phyloP scores from a whole-genome alignment of 805 yeast genomes.

The Debaryomyces castellii region DNA sequence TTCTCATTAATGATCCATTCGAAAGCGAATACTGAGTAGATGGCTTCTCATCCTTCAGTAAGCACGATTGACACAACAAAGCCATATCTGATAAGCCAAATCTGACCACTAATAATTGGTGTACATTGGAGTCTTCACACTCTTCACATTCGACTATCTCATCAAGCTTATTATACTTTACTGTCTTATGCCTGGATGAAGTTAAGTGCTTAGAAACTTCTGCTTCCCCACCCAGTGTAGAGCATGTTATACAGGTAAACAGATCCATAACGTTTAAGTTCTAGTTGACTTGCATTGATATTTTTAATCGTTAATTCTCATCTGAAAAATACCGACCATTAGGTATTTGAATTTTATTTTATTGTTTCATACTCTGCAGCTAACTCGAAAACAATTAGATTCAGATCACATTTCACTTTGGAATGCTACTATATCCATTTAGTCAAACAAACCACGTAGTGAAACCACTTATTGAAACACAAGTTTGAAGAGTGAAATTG shows the following conservation, averaged over 20 bases:
- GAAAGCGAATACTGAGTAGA: slow-evolving; percentile 50
- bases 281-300: background rate
- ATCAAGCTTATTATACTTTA: slow-evolving; percentile 28
- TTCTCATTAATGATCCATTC: slow-evolving; percentile 56
- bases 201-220: slow-evolving; percentile 54
- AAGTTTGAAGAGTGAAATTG: too few relatives aligned
- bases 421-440: too few relatives aligned
- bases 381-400: too few relatives aligned
- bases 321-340: background rate
- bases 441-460: too few relatives aligned
- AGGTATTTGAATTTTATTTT: too few relatives aligned
- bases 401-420: too few relatives aligned
- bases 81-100: slow-evolving; percentile 58
- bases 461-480: too few relatives aligned
- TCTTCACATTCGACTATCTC: slow-evolving; percentile 56
- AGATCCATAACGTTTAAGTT: slow-evolving; percentile 2
- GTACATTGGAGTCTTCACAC: slow-evolving; percentile 54
- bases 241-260: slow-evolving; percentile 50
- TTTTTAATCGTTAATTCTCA: background rate
- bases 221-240: slow-evolving; percentile 27
- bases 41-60: slow-evolving; percentile 44
- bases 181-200: slow-evolving; percentile 52
- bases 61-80: slow-evolving; percentile 48
- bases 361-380: too few relatives aligned
- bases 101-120: slow-evolving; percentile 49